Evolutionary conservation across 257 asterid species (phyloP), one percentile per base, ranked within the genome.

Genomic region (Parsonsia alboflavescens): DNA sequence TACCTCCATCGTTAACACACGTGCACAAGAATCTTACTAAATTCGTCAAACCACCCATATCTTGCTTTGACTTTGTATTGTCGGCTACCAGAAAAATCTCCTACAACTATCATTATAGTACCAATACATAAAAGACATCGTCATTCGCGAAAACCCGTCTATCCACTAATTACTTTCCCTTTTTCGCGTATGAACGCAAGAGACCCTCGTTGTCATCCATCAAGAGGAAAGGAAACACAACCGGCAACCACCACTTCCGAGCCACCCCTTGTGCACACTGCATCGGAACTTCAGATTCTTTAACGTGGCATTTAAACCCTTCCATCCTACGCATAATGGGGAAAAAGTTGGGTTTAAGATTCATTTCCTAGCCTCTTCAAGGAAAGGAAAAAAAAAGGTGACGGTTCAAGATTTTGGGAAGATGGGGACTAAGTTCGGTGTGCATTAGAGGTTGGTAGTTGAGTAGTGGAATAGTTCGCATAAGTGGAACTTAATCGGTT

Each of bases 11-110:
- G 45, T 6, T 30, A 28, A 17, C 16, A 52, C 74, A 70, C 24
- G 74, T 48, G 63, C 61, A 70, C 46, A 70, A 15, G 74, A 16
- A 70, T 33, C 36, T 70, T 17, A 33, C 74, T 9, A 70, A 17
- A 21, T 39, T 50, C 63, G 52, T 70, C 17, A 70, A 50, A 70
- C 49, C 64, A 70, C 59, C 63, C 74, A 70, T 70, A 65, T 65
- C 70, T 70, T 50, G 58, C 42, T 48, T 33, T 44, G 22, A 26
- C 61, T 21, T 70, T 70, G 7, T 26, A 28, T 17, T 28, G 74
- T 70, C 59, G 59, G 45, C 74, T 70, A 46, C 54, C 26, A 16
- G 24, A 36, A 68, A 64, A 46, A 33, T 13, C n/a, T 10, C 2
- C 13, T 21, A 13, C 24, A 1, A 36, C 45, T 8, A 48, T 6